Evolutionary conservation across 805 yeast genomes (phyloP).

Genomic region (Saccharomyces jurei): DNA sequence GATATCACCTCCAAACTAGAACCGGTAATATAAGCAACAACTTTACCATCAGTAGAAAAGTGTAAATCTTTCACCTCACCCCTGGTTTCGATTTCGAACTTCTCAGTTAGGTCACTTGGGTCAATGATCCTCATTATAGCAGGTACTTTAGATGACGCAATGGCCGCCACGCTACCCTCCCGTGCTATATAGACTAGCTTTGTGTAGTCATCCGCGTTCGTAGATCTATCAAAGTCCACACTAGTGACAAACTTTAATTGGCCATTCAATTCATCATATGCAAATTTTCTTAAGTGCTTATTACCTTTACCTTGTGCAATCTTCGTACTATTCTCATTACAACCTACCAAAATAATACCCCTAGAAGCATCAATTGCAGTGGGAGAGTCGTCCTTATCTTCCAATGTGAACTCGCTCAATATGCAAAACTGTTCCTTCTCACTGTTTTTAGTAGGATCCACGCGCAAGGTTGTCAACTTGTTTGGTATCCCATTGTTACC

Average conservation of each 20-base stretch:
- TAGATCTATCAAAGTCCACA: constrained; percentile 46
- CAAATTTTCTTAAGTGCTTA: constrained; percentile 62
- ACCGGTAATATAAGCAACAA: constrained; percentile 54
- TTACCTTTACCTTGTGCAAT: constrained; percentile 53
- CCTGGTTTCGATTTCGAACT: constrained; percentile 44
- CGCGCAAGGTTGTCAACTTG: constrained; percentile 56
- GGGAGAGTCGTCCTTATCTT: constrained; percentile 72
- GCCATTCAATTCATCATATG: constrained; percentile 31
- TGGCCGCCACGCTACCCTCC: constrained; percentile 53
- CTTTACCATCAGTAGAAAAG: constrained; percentile 57
- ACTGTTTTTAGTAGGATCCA: constrained; percentile 38
- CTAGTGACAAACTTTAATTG: constrained; percentile 51
- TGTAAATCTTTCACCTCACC: constrained; percentile 56
- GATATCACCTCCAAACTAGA: constrained; percentile 39
- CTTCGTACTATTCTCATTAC: constrained; percentile 58
- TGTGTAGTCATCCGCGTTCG: constrained; percentile 47
- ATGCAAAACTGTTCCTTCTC: constrained; percentile 39
- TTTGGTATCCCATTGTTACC: constrained; percentile 89
- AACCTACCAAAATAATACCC: constrained; percentile 54
- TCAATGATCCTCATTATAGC: constrained; percentile 54
- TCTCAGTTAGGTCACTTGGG: constrained; percentile 44
- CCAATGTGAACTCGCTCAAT: constrained; percentile 50
- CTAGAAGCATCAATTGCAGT: constrained; percentile 57
- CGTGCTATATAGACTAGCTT: constrained; percentile 51
- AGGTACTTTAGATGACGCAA: constrained; percentile 60